Conservation (phyloP, 2,329 filamentous ascomycete genomes). For the Phyllosticta citriasiana region DNA sequence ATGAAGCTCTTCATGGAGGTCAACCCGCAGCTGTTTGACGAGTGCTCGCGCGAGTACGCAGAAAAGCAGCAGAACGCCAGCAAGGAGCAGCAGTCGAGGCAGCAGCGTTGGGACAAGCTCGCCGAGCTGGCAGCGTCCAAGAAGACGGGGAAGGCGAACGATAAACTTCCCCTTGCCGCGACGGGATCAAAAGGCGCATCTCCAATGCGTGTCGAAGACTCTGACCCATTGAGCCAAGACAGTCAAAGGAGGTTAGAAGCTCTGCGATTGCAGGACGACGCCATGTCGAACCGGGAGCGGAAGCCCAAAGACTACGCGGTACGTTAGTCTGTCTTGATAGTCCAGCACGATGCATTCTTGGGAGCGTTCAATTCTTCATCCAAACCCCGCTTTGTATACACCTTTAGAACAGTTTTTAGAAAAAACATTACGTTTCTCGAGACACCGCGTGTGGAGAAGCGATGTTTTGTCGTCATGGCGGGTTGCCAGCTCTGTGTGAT, state of each 20-base stretch:
- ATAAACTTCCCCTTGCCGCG: conserved; percentile 14
- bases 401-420: conserved; percentile 11
- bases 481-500: neutral
- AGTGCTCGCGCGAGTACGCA: conserved; percentile 96
- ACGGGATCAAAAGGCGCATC: conserved; percentile 26
- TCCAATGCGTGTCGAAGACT: conserved; percentile 54
- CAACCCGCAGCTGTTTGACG: conserved; percentile 94
- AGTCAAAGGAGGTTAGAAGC: conserved; percentile 82
- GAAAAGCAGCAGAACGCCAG: conserved; percentile 89
- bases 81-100: conserved; percentile 69
- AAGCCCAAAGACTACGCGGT: conserved; percentile 33
- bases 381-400: conserved; percentile 8
- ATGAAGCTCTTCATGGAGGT: conserved; percentile 99
- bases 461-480: neutral
- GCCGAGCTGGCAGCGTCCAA: conserved; percentile 67
- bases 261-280: conserved; percentile 76
- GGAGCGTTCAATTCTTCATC: conserved; percentile 14
- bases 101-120: conserved; percentile 83
- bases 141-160: conserved; percentile 37
- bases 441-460: conserved; percentile 6
- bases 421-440: conserved; percentile 12
- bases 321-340: conserved; percentile 28
- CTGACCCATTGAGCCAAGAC: conserved; percentile 72
- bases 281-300: conserved; percentile 25
- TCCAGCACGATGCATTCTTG: conserved; percentile 24